Evolutionary conservation across 2,329 filamentous ascomycete species (phyloP), one percentile per base, ranked within the genome.

Genomic region (Tolypocladium ophioglossoides): DNA sequence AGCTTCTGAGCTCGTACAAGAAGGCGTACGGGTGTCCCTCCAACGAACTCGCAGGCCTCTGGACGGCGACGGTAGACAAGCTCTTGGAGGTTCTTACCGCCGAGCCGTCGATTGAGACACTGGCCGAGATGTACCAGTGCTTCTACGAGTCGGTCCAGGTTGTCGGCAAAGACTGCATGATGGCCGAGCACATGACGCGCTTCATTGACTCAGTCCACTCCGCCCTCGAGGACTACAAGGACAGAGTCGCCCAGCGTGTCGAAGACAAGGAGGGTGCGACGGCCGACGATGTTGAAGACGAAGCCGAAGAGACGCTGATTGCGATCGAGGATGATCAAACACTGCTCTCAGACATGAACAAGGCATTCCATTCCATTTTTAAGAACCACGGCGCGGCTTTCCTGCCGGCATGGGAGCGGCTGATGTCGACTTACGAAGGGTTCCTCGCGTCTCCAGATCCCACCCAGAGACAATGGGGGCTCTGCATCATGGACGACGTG

Each of bases 51-150:
- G 79, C 77, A n/a, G 80, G 83, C 46, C 80, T 99, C 50, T 99
- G 94, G 94, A 80, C 79, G 57, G 84, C 80, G 54, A 95, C 91
- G 4, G 85, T 94, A 11, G 87, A 89, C 63, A 96, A 96, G 74
- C 80, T 97, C 38, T 83, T 99, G 12, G 94, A 97, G 70, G 91
- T 96, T 2, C 79, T 99, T 40, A 89, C 86, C 57, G 91, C 91
- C 0, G 94, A 99, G 73, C 92, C 94, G 22, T 91, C 91, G 1
- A 91, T 99, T 56, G 94, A 99, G 64, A 96, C 94, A 0, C 80
- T 99, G 49, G 92, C 94, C 2, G 94, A 97, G 73, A 96, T 99
- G 90, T 99, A 96, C 72, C 92, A 97, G 71, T 99, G 94, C 76
- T 99, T 99, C 77, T 99, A 99, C 70, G 94, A 99, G 70, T 96